Conservation (phyloP, 2,329 filamentous ascomycete genomes). For the Scedosporium dehoogii region DNA sequence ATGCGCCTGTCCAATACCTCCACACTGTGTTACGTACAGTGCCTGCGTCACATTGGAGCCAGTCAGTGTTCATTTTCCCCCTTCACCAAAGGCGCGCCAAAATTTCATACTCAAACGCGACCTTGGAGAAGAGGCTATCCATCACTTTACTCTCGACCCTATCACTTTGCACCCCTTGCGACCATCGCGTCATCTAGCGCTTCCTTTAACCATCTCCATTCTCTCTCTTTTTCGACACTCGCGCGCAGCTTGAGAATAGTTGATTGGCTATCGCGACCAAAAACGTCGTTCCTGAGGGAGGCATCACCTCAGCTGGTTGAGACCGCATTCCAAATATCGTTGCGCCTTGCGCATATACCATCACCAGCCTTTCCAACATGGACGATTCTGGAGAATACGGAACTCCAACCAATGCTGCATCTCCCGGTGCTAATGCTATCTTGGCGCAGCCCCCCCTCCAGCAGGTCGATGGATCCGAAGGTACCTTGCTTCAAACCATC, state of each 20-base stretch:
- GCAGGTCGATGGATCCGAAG: conserved; percentile 31
- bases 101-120: conserved; percentile 22
- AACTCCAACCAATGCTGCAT: conserved; percentile 46
- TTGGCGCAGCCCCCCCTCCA: conserved; percentile 45
- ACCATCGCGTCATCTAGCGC: not conserved
- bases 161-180: conserved; percentile 1
- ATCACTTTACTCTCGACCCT: conserved; percentile 6
- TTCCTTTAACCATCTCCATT: no score
- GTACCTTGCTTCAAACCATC: conserved; percentile 22
- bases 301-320: no score
- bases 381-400: conserved; percentile 49
- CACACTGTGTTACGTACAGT: not conserved
- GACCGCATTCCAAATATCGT: not conserved
- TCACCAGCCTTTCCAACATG: conserved; percentile 32
- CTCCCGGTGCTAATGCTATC: conserved; percentile 46
- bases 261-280: no score
- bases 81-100: conserved; percentile 22
- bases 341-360: conserved; percentile 10
- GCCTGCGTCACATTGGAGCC: not conserved
- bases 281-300: no score
- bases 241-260: not conserved
- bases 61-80: not conserved
- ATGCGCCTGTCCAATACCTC: not conserved
- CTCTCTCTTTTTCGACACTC: not conserved
- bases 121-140: conserved; percentile 8